A percentile compares a stretch with the other conserved stretches of the same genome.
Evolutionary conservation across 805 yeast genomes (phyloP).

Genomic region (Pichia membranifaciens): DNA sequence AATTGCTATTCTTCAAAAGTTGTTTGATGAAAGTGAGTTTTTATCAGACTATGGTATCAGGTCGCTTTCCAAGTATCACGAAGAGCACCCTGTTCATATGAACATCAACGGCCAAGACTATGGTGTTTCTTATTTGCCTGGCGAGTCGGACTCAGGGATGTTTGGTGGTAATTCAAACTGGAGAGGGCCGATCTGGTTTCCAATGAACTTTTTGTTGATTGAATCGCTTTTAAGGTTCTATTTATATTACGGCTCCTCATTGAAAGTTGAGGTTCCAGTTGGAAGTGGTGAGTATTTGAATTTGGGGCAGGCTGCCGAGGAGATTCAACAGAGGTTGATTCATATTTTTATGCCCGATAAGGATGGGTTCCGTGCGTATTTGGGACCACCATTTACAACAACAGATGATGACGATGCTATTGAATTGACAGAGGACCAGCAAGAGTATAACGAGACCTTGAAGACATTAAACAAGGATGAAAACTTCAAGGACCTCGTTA

Average conservation of each 20-base stretch:
- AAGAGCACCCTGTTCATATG: slow-evolving; percentile 79
- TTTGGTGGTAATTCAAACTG: slow-evolving; percentile 96
- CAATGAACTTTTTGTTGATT: slow-evolving; percentile 77
- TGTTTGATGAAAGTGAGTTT: slow-evolving; percentile 85
- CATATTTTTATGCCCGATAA: slow-evolving; percentile 67
- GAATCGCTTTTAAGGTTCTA: slow-evolving; percentile 85
- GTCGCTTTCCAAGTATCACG: slow-evolving; percentile 81
- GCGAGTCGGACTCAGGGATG: slow-evolving; percentile 87
- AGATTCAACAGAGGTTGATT: slow-evolving; percentile 79
- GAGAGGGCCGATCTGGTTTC: slow-evolving; percentile 98
- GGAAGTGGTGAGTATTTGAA: slow-evolving; percentile 73
- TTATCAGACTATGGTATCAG: slow-evolving; percentile 81
- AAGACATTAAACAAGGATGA: slow-evolving; percentile 52
- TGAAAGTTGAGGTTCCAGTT: slow-evolving; percentile 83
- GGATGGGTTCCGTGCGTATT: slow-evolving; percentile 60
- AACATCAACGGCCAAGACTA: slow-evolving; percentile 71
- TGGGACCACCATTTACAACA: slow-evolving; percentile 43
- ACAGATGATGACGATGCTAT: slow-evolving; percentile 39
- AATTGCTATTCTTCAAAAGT: slow-evolving; percentile 63
- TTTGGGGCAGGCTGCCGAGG: slow-evolving; percentile 87
- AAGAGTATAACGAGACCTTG: slow-evolving; percentile 41
- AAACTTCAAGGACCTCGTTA: slow-evolving; percentile 66
- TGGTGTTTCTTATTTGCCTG: slow-evolving; percentile 70
- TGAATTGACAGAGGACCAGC: slow-evolving; percentile 45
- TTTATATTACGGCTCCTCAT: slow-evolving; percentile 78